A percentile compares a stretch with the other conserved stretches of the same genome.
These are phyloP conservation scores for Logfia minima DNA, from an alignment of 129 eudicot genomes.

Conservation along the genomic window DNA sequence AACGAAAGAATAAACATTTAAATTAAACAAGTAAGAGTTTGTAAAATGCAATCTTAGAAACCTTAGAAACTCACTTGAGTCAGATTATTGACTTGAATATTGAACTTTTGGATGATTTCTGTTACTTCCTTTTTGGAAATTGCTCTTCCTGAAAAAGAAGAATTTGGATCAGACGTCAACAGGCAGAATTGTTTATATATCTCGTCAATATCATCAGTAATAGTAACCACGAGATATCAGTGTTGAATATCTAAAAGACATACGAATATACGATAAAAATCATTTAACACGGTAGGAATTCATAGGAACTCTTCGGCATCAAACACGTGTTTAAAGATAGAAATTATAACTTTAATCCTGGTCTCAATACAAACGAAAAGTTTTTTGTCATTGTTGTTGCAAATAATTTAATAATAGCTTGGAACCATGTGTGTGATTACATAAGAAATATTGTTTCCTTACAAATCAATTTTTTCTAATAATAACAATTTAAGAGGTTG, in stretches of 20 bases:
- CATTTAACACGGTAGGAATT: background rate
- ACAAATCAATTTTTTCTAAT: background rate
- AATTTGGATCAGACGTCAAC: constrained; percentile 1
- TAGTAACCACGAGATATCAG: background rate
- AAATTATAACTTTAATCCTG: background rate
- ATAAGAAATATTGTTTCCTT: background rate
- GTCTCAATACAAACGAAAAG: background rate
- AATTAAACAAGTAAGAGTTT: constrained; percentile 1
- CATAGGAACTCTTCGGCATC: background rate
- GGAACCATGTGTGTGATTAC: background rate
- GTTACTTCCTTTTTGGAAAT: constrained; percentile 64
- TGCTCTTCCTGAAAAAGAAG: constrained; percentile 54
- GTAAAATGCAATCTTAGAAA: background rate
- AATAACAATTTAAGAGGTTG: background rate
- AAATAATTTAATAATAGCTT: background rate
- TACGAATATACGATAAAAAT: background rate
- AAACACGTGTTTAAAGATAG: background rate
- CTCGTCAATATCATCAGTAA: constrained; percentile 13
- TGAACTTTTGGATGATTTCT: constrained; percentile 74
- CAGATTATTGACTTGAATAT: constrained; percentile 95
- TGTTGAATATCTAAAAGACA: constrained; percentile 5
- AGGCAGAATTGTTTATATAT: background rate
- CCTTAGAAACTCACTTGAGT: constrained; percentile 71
- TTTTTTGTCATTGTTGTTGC: background rate
- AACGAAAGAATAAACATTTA: background rate